A percentile compares a stretch with the other conserved stretches of the same genome.
phyloP scores from a whole-genome alignment of 768 basidiomycete genomes.

The Crepidotus variabilis region DNA sequence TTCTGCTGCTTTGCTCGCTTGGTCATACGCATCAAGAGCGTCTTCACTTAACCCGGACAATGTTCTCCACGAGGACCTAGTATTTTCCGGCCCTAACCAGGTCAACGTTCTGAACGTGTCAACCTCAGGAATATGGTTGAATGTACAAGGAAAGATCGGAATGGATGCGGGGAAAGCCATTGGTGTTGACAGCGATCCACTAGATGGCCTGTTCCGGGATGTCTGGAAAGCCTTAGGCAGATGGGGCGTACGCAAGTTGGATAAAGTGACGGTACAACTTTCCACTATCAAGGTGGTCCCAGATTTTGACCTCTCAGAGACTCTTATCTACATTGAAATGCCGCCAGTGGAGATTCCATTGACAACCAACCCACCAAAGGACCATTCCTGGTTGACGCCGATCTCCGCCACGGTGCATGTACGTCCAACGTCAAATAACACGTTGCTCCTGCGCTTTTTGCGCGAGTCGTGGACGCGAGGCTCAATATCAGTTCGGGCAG shows the following conservation, averaged over 20 bases:
- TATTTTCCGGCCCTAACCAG: slow-evolving; percentile 56
- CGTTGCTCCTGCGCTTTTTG: slow-evolving; percentile 45
- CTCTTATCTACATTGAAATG: slow-evolving; percentile 45
- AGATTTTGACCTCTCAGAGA: slow-evolving; percentile 27
- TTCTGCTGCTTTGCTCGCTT: slow-evolving; percentile 49
- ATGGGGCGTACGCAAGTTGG: slow-evolving; percentile 57
- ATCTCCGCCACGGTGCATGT: slow-evolving; percentile 50
- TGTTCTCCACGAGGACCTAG: slow-evolving; percentile 50
- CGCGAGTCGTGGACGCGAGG: slow-evolving; percentile 58
- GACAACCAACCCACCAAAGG: slow-evolving; percentile 45
- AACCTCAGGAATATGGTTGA: slow-evolving; percentile 54
- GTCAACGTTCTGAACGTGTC: slow-evolving; percentile 64
- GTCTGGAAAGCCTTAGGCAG: slow-evolving; percentile 68
- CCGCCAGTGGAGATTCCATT: slow-evolving; percentile 55
- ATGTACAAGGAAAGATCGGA: slow-evolving; percentile 54
- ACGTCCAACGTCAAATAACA: slow-evolving; percentile 48
- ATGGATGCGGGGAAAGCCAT: slow-evolving; percentile 64
- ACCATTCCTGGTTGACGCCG: slow-evolving; percentile 54
- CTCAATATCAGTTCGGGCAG: slow-evolving; percentile 37
- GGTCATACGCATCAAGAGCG: slow-evolving; percentile 60
- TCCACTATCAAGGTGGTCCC: slow-evolving; percentile 48
- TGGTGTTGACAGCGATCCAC: slow-evolving; percentile 44
- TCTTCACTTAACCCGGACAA: slow-evolving; percentile 53
- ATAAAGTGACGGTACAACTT: slow-evolving; percentile 52
- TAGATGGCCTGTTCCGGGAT: slow-evolving; percentile 40